Base-by-base conservation (phyloP, 208 protist genomes). In the Wallacemonas collosoma region DNA sequence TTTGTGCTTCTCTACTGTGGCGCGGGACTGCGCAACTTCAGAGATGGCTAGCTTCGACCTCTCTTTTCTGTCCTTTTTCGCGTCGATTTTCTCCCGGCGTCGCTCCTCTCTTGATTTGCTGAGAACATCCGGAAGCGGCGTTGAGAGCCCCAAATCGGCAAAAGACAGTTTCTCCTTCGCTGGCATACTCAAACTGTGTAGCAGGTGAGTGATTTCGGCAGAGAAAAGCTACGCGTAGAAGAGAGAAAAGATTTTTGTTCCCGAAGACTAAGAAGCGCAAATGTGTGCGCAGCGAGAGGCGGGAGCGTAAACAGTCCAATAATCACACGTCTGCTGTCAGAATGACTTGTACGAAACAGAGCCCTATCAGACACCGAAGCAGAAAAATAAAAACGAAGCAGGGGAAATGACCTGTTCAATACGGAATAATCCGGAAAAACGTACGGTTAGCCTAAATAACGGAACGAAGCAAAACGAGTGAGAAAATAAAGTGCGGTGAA, bases 51-150 rank as follows among this genome's bases (percentile, higher is more conserved):
- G 75, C 56, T 87, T 90, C 43, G 80, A 63, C 41, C 85, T 78
- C 44, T 83, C 71, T 51, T 85, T 92, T 68, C 75, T 89, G 50
- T 89, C 87, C 55, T 93, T 94, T 80, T 95, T 97, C 17, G 78
- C 67, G 14, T 86, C 48, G 51, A 87, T 71, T 69, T 85, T 77
- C 47, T 90, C 89, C 50, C 78, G 75, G 43, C 85, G 79, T 50
- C 84, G 76, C 79, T 90, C 76, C 14, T 83, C 78, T 45, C 78
- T 74, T 9, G 83, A 89, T 62, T 91, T 87, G 4, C 81, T 62
- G 35, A 97, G 72, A 8, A 88, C 75, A 38, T 51, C 53, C 8
- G 93, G 93, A 26, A 95, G 53, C 39, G 93, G 86, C 36, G 84
- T 93, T 36, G 81, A 79, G 36, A 97, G 82, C 1, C 90, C 90